These are phyloP conservation scores for Aspergillus panamensis DNA, from an alignment of 495 filamentous ascomycete genomes.

Conservation along the genomic window DNA sequence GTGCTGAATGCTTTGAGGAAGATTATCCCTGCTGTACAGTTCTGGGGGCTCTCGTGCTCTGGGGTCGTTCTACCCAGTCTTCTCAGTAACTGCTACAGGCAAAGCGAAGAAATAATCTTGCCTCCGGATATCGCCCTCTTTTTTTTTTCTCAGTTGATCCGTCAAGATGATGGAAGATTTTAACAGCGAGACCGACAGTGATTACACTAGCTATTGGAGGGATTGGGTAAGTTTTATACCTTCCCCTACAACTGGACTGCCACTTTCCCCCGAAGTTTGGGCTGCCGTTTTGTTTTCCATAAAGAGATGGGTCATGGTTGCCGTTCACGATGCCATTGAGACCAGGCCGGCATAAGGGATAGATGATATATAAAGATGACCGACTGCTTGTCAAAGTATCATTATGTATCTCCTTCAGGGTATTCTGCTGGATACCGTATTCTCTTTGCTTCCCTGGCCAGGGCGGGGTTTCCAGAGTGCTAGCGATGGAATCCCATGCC, in stretches of 20 bases:
- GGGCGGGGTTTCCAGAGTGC: no score
- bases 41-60: constrained; percentile 29
- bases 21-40: constrained; percentile 25
- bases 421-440: not conserved
- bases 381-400: not conserved
- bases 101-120: constrained; percentile 24
- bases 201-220: constrained; percentile 98
- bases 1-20: constrained; percentile 18
- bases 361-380: not conserved
- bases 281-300: not conserved
- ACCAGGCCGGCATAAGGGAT: not conserved
- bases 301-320: constrained; percentile 9
- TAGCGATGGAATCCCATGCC: no score
- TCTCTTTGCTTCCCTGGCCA: not conserved
- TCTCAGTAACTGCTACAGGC: constrained; percentile 32
- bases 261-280: not conserved
- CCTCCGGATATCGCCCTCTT: constrained; percentile 1
- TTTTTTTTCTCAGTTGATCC: constrained; percentile 5
- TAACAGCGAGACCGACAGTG: constrained; percentile 94
- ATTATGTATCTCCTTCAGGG: no score
- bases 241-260: constrained; percentile 7
- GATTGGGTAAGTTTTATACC: constrained; percentile 77
- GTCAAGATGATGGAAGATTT: constrained; percentile 79
- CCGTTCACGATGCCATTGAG: not conserved
- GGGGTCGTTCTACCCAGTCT: constrained; percentile 28